These are phyloP conservation scores for Jasminum sambac DNA, from an alignment of 257 asterid genomes.

Conservation along the genomic window DNA sequence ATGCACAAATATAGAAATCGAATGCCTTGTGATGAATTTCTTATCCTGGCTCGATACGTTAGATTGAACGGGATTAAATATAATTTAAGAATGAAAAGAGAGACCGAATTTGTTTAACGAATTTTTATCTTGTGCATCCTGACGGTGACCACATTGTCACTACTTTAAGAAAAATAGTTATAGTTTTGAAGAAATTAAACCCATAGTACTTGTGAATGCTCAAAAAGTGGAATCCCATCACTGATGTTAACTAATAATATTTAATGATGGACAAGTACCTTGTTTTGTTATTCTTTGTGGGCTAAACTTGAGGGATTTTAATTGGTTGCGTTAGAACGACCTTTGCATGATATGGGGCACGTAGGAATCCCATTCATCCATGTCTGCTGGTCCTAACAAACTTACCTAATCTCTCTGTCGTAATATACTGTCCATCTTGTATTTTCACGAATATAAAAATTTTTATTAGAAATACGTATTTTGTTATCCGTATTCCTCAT, in stretches of 20 bases:
- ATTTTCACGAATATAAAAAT: too few relatives aligned
- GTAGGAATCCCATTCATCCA: slow-evolving; percentile 36
- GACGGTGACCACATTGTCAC: slow-evolving; percentile 5
- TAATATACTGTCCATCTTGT: too few relatives aligned
- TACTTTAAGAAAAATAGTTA: neutral
- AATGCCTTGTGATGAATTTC: neutral
- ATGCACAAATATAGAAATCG: neutral
- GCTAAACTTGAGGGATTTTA: slow-evolving; percentile 2
- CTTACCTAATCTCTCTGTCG: slow-evolving; percentile 45
- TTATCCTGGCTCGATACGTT: neutral
- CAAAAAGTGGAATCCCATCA: slow-evolving; percentile 30
- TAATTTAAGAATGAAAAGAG: neutral
- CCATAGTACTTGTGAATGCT: neutral
- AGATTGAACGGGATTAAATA: neutral
- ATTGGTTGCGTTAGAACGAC: slow-evolving; percentile 21
- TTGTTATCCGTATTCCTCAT: too few relatives aligned
- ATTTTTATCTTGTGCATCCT: neutral
- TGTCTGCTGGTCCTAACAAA: slow-evolving; percentile 4
- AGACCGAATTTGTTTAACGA: neutral
- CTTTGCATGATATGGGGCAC: slow-evolving; percentile 46
- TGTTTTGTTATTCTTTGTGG: slow-evolving; percentile 18
- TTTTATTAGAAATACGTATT: too few relatives aligned
- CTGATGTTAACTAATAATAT: neutral
- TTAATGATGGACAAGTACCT: neutral
- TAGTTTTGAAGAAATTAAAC: neutral